Percentiles rank a stretch among this genome's conserved stretches.
These are phyloP conservation scores for Rosa hybrid DNA, from an alignment of 331 rosid species.

Conservation along the genomic window DNA sequence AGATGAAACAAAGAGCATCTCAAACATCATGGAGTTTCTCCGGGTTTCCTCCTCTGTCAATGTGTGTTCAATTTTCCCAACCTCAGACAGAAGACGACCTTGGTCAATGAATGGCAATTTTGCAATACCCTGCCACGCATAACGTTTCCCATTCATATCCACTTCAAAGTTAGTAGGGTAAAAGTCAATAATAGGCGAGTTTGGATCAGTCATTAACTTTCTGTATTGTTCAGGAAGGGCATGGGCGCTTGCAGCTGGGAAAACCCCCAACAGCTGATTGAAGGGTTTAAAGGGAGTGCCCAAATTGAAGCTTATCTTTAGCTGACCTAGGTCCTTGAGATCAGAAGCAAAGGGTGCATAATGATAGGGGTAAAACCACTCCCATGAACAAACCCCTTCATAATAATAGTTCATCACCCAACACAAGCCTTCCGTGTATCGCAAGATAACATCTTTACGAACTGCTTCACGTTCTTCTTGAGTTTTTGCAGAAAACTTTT, in stretches of 20 bases:
- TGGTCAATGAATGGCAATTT: slow-evolving; percentile 97
- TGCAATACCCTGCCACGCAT: slow-evolving; percentile 71
- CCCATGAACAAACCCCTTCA: slow-evolving; percentile 98
- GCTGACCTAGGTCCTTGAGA: slow-evolving; percentile 70
- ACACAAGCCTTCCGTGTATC: slow-evolving; percentile 87
- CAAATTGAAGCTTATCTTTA: slow-evolving; percentile 59
- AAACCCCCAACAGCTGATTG: slow-evolving; percentile 93
- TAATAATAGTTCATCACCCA: slow-evolving; percentile 98
- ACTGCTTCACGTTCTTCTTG: slow-evolving; percentile 82
- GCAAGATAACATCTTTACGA: slow-evolving; percentile 87
- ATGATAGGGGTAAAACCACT: slow-evolving; percentile 98
- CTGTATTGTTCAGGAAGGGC: slow-evolving; percentile 86
- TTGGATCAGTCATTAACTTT: slow-evolving; percentile 77
- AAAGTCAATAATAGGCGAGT: slow-evolving; percentile 86
- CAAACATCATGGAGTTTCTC: slow-evolving; percentile 74
- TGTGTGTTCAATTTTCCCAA: slow-evolving; percentile 60
- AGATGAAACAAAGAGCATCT: slow-evolving; percentile 85
- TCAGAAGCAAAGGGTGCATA: slow-evolving; percentile 98
- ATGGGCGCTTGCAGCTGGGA: slow-evolving; percentile 97
- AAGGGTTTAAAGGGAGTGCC: slow-evolving; percentile 95
- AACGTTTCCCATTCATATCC: slow-evolving; percentile 99
- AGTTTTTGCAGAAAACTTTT: slow-evolving; percentile 67
- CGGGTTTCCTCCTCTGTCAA: slow-evolving; percentile 67
- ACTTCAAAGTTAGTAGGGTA: slow-evolving; percentile 92
- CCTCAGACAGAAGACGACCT: slow-evolving; percentile 84